These are phyloP conservation scores for Pisolithus sp. DNA, from an alignment of 768 basidiomycete genomes.

Conservation along the genomic window DNA sequence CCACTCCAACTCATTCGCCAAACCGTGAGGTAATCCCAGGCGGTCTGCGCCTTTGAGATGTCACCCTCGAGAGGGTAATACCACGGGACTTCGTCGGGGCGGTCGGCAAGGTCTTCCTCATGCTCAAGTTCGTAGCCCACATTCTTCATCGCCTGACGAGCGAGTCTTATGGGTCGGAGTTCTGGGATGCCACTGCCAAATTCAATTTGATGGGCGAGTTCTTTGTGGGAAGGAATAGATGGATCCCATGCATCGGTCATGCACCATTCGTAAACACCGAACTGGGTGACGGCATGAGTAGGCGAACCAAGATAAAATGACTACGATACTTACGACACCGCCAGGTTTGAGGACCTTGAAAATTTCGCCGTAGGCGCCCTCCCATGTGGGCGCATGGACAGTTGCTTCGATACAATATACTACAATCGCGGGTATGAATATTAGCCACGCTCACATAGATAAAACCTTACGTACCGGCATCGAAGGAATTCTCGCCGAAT, in stretches of 20 bases:
- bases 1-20: constrained; percentile 91
- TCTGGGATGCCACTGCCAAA: constrained; percentile 98
- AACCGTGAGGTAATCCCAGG: constrained; percentile 85
- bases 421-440: constrained; percentile 20
- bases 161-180: constrained; percentile 73
- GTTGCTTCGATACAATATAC: constrained; percentile 99
- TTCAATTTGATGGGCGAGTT: constrained; percentile 86
- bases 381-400: constrained; percentile 91
- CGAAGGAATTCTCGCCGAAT: constrained; percentile 90
- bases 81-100: constrained; percentile 75
- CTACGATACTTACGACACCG: constrained; percentile 53
- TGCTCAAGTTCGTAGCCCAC: constrained; percentile 87
- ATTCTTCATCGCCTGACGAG: constrained; percentile 68
- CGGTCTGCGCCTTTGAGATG: constrained; percentile 83
- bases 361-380: constrained; percentile 93
- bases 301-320: neutral
- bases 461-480: constrained; percentile 65
- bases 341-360: constrained; percentile 92
- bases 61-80: constrained; percentile 98
- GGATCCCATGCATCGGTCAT: constrained; percentile 98
- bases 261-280: constrained; percentile 98
- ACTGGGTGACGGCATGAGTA: constrained; percentile 37
- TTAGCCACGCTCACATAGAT: neutral
- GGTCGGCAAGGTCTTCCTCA: constrained; percentile 91
- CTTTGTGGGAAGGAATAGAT: constrained; percentile 79